These are phyloP conservation scores for Telfairia occidentalis DNA, from an alignment of 331 rosid species.

Conservation along the genomic window DNA sequence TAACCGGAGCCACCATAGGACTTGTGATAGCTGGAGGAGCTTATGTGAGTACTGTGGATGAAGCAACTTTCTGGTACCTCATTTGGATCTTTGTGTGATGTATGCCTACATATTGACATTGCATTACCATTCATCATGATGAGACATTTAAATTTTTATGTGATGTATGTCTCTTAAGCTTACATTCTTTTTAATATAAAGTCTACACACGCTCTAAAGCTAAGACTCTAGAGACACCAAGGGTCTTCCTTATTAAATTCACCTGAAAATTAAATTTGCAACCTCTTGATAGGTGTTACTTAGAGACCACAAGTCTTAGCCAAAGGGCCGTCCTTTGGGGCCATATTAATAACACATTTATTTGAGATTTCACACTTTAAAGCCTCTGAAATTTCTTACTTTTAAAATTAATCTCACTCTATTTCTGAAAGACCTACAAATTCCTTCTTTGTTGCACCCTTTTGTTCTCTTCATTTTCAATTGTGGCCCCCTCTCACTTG, in stretches of 20 bases:
- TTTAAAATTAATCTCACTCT: not conserved
- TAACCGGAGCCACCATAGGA: conserved; percentile 78
- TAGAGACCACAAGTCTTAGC: too few species aligned
- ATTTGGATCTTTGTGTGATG: conserved; percentile 9
- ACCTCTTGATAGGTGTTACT: too few species aligned
- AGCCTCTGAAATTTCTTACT: not conserved
- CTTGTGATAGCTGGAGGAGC: conserved; percentile 85
- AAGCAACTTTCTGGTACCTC: conserved; percentile 96
- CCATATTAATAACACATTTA: too few species aligned
- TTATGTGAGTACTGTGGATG: conserved; percentile 98
- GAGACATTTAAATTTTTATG: not conserved
- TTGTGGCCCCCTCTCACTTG: not conserved
- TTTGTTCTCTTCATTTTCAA: not conserved
- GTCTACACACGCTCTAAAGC: too few species aligned
- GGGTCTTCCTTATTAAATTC: too few species aligned
- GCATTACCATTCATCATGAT: not conserved
- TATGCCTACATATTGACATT: not conserved
- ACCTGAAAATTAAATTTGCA: too few species aligned
- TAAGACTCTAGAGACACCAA: too few species aligned
- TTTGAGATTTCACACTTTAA: not conserved
- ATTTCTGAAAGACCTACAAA: not conserved
- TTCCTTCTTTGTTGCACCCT: not conserved
- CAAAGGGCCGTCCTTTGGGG: too few species aligned
- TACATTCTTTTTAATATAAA: too few species aligned
- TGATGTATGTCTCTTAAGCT: not conserved